These are phyloP conservation scores for Asterionellopsis glacialis DNA, from an alignment of 108 stramenopile species.

Conservation along the genomic window DNA sequence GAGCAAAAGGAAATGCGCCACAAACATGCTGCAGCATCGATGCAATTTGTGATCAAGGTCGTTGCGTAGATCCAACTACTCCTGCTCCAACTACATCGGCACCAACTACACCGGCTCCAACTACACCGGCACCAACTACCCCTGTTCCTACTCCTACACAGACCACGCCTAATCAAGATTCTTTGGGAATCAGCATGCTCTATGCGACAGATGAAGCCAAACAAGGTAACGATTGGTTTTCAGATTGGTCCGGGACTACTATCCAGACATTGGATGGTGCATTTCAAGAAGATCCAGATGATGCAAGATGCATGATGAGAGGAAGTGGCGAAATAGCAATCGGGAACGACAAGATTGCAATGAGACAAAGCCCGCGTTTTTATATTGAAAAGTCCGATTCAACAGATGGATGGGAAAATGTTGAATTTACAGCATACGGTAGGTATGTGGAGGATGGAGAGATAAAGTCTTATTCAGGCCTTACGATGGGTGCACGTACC, in stretches of 20 bases:
- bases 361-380: background rate
- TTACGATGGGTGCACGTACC: slow-evolving; percentile 6
- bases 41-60: too few species aligned
- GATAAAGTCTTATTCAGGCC: background rate
- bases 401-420: slow-evolving; percentile 4
- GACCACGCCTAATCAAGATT: too few species aligned
- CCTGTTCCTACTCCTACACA: too few species aligned
- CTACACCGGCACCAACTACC: too few species aligned
- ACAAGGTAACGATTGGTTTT: background rate
- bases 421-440: slow-evolving; percentile 7
- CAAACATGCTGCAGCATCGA: too few species aligned
- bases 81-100: too few species aligned
- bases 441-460: slow-evolving; percentile 1
- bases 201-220: too few species aligned
- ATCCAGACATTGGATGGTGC: background rate
- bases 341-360: background rate
- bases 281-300: slow-evolving; percentile 4
- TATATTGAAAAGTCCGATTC: background rate
- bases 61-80: too few species aligned
- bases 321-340: background rate
- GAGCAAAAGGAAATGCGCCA: too few species aligned
- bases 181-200: too few species aligned
- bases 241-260: background rate
- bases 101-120: too few species aligned
- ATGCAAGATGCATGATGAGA: background rate